A percentile compares a stretch with the other conserved stretches of the same genome.
Conservation (phyloP, 2,329 filamentous ascomycete genomes). For the Trichoderma pleuroti region DNA sequence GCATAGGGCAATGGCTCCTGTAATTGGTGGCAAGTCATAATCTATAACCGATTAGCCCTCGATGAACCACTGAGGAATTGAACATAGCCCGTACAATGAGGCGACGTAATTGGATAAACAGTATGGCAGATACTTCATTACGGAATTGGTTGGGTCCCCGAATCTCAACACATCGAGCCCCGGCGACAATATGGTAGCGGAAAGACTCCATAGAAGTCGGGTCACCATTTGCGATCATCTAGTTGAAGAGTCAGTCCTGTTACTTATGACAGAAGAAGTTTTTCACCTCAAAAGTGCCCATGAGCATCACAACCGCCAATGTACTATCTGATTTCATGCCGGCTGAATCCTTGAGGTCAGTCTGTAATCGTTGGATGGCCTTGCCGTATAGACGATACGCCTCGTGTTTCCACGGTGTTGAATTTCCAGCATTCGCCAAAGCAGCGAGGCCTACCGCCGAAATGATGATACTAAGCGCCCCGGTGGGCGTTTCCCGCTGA, state of each 20-base stretch:
- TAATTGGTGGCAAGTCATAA: background rate
- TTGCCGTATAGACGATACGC: conserved; percentile 22
- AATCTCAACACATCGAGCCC: conserved; percentile 24
- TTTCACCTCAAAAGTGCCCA: conserved; percentile 24
- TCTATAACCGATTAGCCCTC: background rate
- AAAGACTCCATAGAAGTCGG: conserved; percentile 22
- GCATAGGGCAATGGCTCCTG: background rate
- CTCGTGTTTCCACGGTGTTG: conserved; percentile 20
- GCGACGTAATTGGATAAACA: background rate
- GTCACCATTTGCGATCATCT: conserved; percentile 23
- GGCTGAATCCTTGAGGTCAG: conserved; percentile 19
- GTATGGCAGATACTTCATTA: background rate
- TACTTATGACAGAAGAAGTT: background rate
- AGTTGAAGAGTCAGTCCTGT: background rate
- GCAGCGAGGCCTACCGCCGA: conserved; percentile 24
- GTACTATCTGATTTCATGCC: conserved; percentile 23
- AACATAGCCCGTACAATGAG: background rate
- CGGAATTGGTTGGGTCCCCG: conserved; percentile 23
- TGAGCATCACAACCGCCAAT: conserved; percentile 22
- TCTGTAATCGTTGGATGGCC: conserved; percentile 19
- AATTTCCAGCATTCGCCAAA: conserved; percentile 23
- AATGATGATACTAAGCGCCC: conserved; percentile 20
- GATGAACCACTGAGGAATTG: background rate
- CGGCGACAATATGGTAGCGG: conserved; percentile 24
- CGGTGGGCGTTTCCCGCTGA: conserved; percentile 9